Evolutionary conservation across 495 filamentous ascomycete species (phyloP).

Genomic region (Staphylotrichum tortipilum): DNA sequence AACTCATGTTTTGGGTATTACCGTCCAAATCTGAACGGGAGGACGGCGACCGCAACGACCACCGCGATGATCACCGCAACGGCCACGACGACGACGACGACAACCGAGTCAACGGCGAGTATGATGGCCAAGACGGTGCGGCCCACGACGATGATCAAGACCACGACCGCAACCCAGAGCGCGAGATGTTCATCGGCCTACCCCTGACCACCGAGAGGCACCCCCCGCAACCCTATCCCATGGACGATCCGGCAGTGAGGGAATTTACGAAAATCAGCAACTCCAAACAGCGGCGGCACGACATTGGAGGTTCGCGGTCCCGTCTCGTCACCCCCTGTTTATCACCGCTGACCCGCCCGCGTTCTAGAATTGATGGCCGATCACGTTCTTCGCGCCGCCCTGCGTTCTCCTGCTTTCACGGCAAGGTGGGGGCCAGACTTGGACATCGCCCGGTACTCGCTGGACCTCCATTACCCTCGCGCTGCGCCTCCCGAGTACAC

Average conservation of each 20-base stretch:
- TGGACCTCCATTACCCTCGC: conserved; percentile 34
- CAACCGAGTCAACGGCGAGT: conserved; percentile 15
- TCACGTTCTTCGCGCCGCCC: conserved; percentile 12
- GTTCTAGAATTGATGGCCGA: too few species aligned
- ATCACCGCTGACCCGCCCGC: too few species aligned
- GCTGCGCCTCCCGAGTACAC: conserved; percentile 34
- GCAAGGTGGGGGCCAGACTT: conserved; percentile 14
- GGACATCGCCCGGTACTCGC: conserved; percentile 24
- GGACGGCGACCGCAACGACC: too few species aligned
- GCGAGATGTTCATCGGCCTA: conserved; percentile 53
- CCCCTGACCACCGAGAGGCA: conserved; percentile 39
- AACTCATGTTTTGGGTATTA: conserved; percentile 14
- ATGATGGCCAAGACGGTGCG: too few species aligned
- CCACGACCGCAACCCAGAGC: too few species aligned
- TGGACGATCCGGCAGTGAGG: conserved; percentile 63
- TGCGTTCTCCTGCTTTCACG: conserved; percentile 6
- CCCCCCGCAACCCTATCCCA: conserved; percentile 41
- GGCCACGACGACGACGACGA: conserved; percentile 17
- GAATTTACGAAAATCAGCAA: conserved; percentile 54
- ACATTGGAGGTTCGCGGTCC: conserved; percentile 42
- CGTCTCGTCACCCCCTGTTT: too few species aligned
- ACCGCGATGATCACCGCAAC: too few species aligned
- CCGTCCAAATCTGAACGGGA: background rate
- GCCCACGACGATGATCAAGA: too few species aligned
- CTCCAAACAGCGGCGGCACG: conserved; percentile 38